These are phyloP conservation scores for Chaetothyriales sp. DNA, from an alignment of 2,329 filamentous ascomycete genomes.

Conservation along the genomic window DNA sequence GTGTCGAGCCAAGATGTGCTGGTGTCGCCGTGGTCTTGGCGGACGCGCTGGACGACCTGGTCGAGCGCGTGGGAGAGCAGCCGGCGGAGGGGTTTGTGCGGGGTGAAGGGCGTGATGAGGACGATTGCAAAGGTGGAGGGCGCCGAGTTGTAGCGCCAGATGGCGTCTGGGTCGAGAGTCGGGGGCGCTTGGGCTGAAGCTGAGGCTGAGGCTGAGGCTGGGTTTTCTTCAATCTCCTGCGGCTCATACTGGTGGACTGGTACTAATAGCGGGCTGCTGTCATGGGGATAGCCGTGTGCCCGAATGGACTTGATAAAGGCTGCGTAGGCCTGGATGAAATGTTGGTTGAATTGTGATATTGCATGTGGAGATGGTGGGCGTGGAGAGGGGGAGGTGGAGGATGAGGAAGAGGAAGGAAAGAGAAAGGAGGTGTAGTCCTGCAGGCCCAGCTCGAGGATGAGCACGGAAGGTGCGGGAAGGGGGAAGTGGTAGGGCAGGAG, in stretches of 20 bases:
- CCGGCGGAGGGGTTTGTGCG: background rate
- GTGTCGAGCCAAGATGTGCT: background rate
- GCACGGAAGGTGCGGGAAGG: conserved; percentile 22
- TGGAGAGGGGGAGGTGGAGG: background rate
- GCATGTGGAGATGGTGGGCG: background rate
- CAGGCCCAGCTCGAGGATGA: conserved; percentile 17
- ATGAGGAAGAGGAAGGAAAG: conserved; percentile 4
- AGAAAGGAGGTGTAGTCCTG: conserved; percentile 4
- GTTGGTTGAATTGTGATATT: conserved; percentile 5
- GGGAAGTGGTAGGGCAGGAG: conserved; percentile 23
- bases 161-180: conserved; percentile 5
- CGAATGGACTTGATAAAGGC: conserved; percentile 24
- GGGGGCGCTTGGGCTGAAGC: background rate
- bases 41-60: background rate
- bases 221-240: background rate
- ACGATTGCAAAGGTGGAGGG: conserved; percentile 23
- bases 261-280: conserved; percentile 4
- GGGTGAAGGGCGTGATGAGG: conserved; percentile 22
- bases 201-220: background rate
- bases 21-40: background rate
- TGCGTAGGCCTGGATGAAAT: conserved; percentile 17
- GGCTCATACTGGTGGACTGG: background rate
- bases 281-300: conserved; percentile 15
- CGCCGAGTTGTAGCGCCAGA: conserved; percentile 14
- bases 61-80: background rate